Base-by-base conservation (phyloP, 768 basidiomycete genomes). In the Phylloporus rhodoxanthus region DNA sequence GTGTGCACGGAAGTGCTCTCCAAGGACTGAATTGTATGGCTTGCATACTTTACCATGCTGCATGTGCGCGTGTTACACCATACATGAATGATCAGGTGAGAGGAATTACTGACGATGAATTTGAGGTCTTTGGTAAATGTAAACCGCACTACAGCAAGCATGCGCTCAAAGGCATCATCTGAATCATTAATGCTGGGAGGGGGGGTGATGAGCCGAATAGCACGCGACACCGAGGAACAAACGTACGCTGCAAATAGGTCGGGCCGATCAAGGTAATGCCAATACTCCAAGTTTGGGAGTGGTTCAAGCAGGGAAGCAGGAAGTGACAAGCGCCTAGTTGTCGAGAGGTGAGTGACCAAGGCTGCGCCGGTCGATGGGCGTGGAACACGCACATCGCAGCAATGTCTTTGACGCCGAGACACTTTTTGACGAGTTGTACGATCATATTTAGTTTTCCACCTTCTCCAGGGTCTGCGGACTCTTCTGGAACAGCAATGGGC, bases 381-480 rank as follows among this genome's bases (percentile, higher is more conserved):
- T 21, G 40, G 2, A 48, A 25, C 41, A 79, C 84, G 52, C 59
- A 93, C 93, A 96, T 89, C 28, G 92, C 77, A 54, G 92, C 93
- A 54, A 97, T 90, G 64, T 96, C 94, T 70, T 94, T 93, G 38
- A 95, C 91, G 6, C 92, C 93, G 28, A 96, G 75, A 59, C 80
- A 92, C 69, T 86, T 91, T 74, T 91, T 93, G 56, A 94, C 81
- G 47, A 97, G 79, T 63, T 87, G 83, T 15, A 97, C 74, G 43
- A 97, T 90, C 84, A 94, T 92, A 78, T 87, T 93, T 52, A 96
- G 75, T 76, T 88, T 94, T 41, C 91, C 87, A 52, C 91, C 89
- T 66, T 97, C 94, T 28, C 87, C 85, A 36, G 75, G 62, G 50
- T 91, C 88, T 36, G 73, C 77, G 36, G 77, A 65, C 55, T 89